These are phyloP conservation scores for Chaetomiaceae sp. DNA, from an alignment of 2,329 filamentous ascomycete species.

Conservation along the genomic window DNA sequence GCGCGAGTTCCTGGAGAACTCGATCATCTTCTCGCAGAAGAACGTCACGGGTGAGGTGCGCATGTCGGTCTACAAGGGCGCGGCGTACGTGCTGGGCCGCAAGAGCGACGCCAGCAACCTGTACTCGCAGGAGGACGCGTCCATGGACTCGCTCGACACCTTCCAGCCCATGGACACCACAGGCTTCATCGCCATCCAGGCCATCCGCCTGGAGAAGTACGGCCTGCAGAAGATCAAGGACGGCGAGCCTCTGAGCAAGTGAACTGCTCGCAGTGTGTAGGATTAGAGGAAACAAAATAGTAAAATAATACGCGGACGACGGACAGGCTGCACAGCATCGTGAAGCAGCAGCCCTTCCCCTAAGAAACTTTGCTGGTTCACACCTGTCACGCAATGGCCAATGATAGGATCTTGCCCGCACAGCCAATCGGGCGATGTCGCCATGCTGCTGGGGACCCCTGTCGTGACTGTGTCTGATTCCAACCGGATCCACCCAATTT, in stretches of 20 bases:
- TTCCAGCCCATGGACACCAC: constrained; percentile 38
- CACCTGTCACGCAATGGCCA: constrained; percentile 16
- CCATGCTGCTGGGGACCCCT: constrained; percentile 15
- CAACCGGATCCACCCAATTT: constrained; percentile 9
- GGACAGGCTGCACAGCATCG: too few relatives aligned
- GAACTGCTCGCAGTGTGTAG: not conserved
- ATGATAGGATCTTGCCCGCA: constrained; percentile 4
- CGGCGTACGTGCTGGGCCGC: constrained; percentile 40
- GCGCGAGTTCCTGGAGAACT: constrained; percentile 56
- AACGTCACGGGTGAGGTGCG: constrained; percentile 32
- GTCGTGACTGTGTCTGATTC: not conserved
- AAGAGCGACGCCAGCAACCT: constrained; percentile 42
- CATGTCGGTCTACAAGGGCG: constrained; percentile 30
- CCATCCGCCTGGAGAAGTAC: constrained; percentile 57
- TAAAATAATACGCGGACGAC: too few relatives aligned
- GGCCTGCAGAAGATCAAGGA: constrained; percentile 36
- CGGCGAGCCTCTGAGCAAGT: constrained; percentile 29
- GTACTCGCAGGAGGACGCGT: constrained; percentile 43
- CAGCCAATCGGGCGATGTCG: constrained; percentile 6
- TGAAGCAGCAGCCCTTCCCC: too few relatives aligned
- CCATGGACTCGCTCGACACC: constrained; percentile 44
- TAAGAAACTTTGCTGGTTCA: constrained; percentile 9
- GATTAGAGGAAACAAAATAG: constrained; percentile 8
- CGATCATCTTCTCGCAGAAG: constrained; percentile 55
- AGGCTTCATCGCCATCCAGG: constrained; percentile 62